A percentile compares a stretch with the other conserved stretches of the same genome.
These are phyloP conservation scores for Bolboschoenoplectus hybrid DNA, from an alignment of 202 grass and related monocot genomes.

Conservation along the genomic window DNA sequence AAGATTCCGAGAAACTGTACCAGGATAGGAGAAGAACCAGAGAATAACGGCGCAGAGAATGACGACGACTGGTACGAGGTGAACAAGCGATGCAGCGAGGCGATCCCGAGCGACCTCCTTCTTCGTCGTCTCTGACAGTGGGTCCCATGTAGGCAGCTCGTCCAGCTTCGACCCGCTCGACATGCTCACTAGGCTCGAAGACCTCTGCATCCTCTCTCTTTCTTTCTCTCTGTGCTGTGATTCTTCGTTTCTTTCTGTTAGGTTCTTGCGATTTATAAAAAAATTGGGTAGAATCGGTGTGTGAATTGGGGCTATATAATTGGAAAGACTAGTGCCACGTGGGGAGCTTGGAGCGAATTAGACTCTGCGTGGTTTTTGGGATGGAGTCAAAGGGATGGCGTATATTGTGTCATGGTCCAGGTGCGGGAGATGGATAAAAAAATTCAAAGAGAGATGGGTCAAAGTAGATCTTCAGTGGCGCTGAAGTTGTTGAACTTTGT, in stretches of 20 bases:
- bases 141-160: constrained; percentile 65
- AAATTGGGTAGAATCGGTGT: not conserved
- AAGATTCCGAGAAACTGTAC: constrained; percentile 27
- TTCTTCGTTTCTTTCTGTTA: not conserved
- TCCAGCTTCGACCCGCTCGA: constrained; percentile 40
- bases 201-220: constrained; percentile 36
- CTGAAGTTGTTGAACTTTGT: not conserved
- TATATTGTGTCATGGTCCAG: not conserved
- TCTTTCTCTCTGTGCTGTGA: not conserved
- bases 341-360: not conserved
- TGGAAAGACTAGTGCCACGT: constrained; percentile 10
- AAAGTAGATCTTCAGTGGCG: not conserved
- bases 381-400: not conserved
- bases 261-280: constrained; percentile 14
- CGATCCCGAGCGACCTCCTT: constrained; percentile 55
- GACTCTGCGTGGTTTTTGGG: not conserved
- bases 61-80: constrained; percentile 59
- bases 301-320: not conserved
- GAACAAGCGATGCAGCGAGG: constrained; percentile 56
- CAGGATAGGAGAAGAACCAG: constrained; percentile 61
- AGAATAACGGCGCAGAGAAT: constrained; percentile 62
- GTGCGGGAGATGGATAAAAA: not conserved
- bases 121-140: constrained; percentile 58
- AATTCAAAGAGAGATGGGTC: not conserved
- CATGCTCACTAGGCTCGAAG: constrained; percentile 39